phyloP scores from a whole-genome alignment of 108 stramenopile genomes.

The Cyclotella atomus region DNA sequence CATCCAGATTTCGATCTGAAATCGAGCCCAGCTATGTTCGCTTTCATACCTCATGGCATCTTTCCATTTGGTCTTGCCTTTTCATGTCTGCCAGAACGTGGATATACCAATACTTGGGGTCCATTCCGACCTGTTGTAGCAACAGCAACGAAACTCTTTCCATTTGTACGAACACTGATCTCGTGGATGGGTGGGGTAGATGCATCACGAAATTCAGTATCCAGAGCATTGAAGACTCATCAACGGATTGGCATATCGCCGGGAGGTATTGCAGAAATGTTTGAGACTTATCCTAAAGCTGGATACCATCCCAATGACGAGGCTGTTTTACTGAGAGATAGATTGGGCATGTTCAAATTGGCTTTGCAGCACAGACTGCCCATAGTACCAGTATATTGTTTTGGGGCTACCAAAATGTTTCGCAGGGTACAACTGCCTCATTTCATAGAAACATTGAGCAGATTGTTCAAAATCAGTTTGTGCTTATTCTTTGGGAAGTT shows the following conservation, averaged over 20 bases:
- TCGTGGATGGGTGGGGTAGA: conserved; percentile 70
- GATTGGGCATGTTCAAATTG: conserved; percentile 87
- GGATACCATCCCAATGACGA: conserved; percentile 79
- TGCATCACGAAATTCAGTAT: conserved; percentile 77
- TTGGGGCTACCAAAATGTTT: conserved; percentile 89
- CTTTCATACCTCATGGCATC: conserved; percentile 91
- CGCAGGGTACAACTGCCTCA: conserved; percentile 80
- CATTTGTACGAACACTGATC: conserved; percentile 75
- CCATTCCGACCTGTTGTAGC: conserved; percentile 79
- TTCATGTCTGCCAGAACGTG: conserved; percentile 59
- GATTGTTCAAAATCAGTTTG: conserved; percentile 71
- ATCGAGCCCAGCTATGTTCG: conserved; percentile 73
- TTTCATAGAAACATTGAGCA: conserved; percentile 75
- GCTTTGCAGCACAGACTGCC: conserved; percentile 83
- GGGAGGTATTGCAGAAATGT: conserved; percentile 96
- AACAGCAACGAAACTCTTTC: conserved; percentile 78
- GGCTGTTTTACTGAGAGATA: conserved; percentile 69
- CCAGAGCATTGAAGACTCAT: no score
- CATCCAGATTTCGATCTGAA: conserved; percentile 35
- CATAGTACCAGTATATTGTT: conserved; percentile 88
- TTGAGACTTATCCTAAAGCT: conserved; percentile 84
- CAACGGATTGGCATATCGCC: conserved; percentile 77
- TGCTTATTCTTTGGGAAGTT: conserved; percentile 72
- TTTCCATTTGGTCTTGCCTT: conserved; percentile 92
- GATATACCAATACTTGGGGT: conserved; percentile 66